Base-by-base conservation (phyloP, 345 rosid species). In the Pelargonium nanum region DNA sequence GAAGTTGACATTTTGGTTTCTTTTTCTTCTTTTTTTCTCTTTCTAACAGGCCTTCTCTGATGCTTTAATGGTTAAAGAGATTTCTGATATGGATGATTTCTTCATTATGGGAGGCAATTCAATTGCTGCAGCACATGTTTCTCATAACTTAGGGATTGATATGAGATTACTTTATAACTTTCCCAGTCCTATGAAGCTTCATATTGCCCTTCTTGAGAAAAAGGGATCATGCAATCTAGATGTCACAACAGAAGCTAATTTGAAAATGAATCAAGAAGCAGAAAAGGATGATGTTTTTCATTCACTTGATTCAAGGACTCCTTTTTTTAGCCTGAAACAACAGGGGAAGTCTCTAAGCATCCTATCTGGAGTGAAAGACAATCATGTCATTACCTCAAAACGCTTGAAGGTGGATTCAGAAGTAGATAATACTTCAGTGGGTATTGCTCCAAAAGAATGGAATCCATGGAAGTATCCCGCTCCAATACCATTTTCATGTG, bases 71-170 rank as follows among this genome's bases (percentile, higher is more conserved):
- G 76, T 85, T 56, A 74, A 80, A 72, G 89, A 80, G 65, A 79
- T 93, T 66, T 79, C 81, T 58, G 77, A 73, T 28, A 79, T 81
- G 73, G 94, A 80, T 60, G 83, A 93, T 80, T 93, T 93, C 78
- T 93, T 93, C 75, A 63, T 61, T 51, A 73, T 87, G 70, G 99
- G 97, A 67, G 99, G 99, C 65, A 83, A 86, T 75, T 93, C 99
- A 51, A 66, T 93, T 58, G 57, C 91, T 22, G 99, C 99, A 32
- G 94, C 99, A 5, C 91, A 87, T 70, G 86, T 72, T 77, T 80
- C 89, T 66, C 85, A 87, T 74, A 79, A 72, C 75, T 80, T 93
- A 54, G 87, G 97, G 63, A 84, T 87, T 67, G 78, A 78, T 74
- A 87, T 93, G 91, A 81, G 83, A 74, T 62, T 87, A 78, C 71